Conservation (phyloP, 441 rosid genomes). For the Lepidium campestre region DNA sequence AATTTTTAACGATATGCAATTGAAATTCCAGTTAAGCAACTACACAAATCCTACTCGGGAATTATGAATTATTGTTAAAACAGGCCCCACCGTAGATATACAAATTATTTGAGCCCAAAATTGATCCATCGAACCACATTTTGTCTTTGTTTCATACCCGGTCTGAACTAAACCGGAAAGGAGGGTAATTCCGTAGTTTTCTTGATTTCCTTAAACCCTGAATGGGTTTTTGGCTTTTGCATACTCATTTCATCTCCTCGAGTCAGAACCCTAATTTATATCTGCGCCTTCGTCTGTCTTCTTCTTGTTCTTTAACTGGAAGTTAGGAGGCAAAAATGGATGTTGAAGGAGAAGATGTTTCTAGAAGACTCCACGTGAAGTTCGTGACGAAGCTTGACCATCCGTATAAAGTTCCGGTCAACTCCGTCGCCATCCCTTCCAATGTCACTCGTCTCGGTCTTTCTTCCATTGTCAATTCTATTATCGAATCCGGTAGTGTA, state of each 20-base stretch:
- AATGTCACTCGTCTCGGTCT: slow-evolving; percentile 83
- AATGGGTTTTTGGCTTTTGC: no score
- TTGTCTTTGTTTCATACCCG: neutral
- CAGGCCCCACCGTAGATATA: neutral
- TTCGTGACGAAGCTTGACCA: slow-evolving; percentile 72
- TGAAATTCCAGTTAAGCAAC: neutral
- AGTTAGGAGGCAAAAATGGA: slow-evolving; percentile 32
- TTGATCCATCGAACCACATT: neutral
- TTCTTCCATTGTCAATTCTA: slow-evolving; percentile 70
- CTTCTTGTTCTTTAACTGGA: slow-evolving; percentile 1
- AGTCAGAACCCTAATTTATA: slow-evolving; percentile 23
- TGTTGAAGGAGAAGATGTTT: slow-evolving; percentile 41
- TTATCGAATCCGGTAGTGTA: slow-evolving; percentile 53
- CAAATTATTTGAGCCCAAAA: neutral
- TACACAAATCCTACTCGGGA: neutral
- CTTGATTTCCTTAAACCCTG: slow-evolving; percentile 6
- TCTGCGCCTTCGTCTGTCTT: neutral
- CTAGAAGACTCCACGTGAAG: slow-evolving; percentile 63
- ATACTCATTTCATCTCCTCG: neutral
- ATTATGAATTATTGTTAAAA: no score
- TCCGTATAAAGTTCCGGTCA: slow-evolving; percentile 49
- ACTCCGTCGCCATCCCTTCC: slow-evolving; percentile 77
- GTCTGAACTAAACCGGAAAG: neutral
- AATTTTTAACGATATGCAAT: neutral
- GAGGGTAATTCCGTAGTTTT: neutral